phyloP scores from a whole-genome alignment of 805 yeast genomes.

The Metschnikowia drakensbergensis region DNA sequence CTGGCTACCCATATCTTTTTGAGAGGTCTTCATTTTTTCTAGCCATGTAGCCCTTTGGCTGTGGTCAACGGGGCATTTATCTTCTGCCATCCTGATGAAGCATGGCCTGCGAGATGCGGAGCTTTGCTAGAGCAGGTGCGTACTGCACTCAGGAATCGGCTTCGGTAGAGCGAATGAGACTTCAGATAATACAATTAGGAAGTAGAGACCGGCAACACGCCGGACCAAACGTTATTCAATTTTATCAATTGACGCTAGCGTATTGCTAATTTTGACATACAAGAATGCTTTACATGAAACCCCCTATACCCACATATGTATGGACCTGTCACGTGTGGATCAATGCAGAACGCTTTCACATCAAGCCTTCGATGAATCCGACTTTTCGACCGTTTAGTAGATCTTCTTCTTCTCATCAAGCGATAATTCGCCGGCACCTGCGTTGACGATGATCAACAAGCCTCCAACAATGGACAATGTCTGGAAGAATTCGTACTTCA shows the following conservation, averaged over 20 bases:
- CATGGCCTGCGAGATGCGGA: background rate
- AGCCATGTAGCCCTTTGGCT: constrained; percentile 16
- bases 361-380: background rate
- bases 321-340: background rate
- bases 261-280: background rate
- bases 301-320: background rate
- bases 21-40: constrained; percentile 9
- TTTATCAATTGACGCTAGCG: too few species aligned
- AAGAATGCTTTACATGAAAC: background rate
- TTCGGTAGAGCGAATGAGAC: background rate
- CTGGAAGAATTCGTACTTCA: constrained; percentile 92
- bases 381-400: constrained; percentile 39
- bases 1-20: background rate
- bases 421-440: constrained; percentile 94
- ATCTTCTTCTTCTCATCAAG: constrained; percentile 95
- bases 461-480: constrained; percentile 95
- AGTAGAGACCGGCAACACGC: too few species aligned
- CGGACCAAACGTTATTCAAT: too few species aligned
- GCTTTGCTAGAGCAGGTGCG: background rate
- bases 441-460: constrained; percentile 79
- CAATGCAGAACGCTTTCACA: background rate
- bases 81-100: constrained; percentile 8
- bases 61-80: constrained; percentile 20
- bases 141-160: background rate
- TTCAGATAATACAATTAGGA: background rate